Evolutionary conservation across 2,329 filamentous ascomycete species (phyloP), one percentile per base, ranked within the genome.

Genomic region (Aspergillus hortae): DNA sequence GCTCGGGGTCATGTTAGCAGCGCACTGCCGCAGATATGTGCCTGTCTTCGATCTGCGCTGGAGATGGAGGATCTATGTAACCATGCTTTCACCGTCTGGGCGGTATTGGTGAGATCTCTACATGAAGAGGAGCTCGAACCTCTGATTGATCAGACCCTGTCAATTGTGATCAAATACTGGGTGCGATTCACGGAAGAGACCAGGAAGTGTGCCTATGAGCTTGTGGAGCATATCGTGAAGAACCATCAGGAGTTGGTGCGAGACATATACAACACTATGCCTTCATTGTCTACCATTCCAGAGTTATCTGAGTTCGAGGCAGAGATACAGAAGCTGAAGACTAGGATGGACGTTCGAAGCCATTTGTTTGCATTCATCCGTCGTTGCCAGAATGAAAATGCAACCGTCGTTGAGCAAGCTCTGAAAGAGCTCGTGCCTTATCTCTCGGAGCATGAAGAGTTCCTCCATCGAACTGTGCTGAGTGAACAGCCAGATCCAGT

Each of bases 1-100:
- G 88, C 89, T 42, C 87, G 85, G 61, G 79, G 79, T 2, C 85
- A 89, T 63, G 84, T 92, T 30, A 86, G 85, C 55, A 85, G 87
- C 61, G 94, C 90, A 46, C 78, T 96, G 38, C 92, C 94, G 19
- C 92, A 96, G 85, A 92, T 97, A 51, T 90, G 90, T 59, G 91
- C 92, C n/a, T 96, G 90, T 66, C 77, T 99, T 11, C 85, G 95
- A 56, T 91, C 90, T 19, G 91, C 91, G 0, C 81, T 97, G 54
- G 80, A 87, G 14, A 83, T 88, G 46, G 79, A 85, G 42, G 81
- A 87, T 44, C 78, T 99, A n/a, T 85, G 90, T 55, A 80, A 90
- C 55, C 78, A 84, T 27, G 89, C 91, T 2, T 92, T 97, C 62
- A 83, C 81, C 4, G 90, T 91, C 45, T 99, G 94, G 94, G 80